Evolutionary conservation across 495 filamentous ascomycete genomes (phyloP).

Genomic region (Penicillium psychrofluorescens): DNA sequence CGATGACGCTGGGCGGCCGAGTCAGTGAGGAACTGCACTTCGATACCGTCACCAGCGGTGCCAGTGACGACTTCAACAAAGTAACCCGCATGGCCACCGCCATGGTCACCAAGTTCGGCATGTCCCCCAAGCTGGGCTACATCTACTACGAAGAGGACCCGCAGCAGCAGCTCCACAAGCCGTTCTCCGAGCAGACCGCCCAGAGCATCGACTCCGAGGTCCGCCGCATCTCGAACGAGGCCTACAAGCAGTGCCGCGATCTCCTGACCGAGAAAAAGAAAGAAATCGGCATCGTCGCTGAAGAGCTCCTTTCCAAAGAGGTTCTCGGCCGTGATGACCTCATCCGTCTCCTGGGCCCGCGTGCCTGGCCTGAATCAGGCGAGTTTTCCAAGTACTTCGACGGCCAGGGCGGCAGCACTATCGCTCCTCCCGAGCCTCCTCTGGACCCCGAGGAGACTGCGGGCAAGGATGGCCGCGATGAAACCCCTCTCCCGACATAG

Average conservation of each 20-base stretch:
- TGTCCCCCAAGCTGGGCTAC: slow-evolving; percentile 88
- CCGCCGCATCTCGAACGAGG: slow-evolving; percentile 78
- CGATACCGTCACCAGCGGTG: slow-evolving; percentile 88
- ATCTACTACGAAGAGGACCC: slow-evolving; percentile 82
- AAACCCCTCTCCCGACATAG: slow-evolving; percentile 36
- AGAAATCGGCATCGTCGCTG: slow-evolving; percentile 81
- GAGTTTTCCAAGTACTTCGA: slow-evolving; percentile 95
- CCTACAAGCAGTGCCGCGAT: slow-evolving; percentile 82
- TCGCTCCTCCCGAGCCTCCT: slow-evolving; percentile 53
- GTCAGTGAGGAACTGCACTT: slow-evolving; percentile 95
- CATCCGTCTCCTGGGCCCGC: slow-evolving; percentile 74
- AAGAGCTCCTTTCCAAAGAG: slow-evolving; percentile 89
- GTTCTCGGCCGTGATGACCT: slow-evolving; percentile 85
- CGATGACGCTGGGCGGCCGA: slow-evolving; percentile 94
- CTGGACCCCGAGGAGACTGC: slow-evolving; percentile 16
- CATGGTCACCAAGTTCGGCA: slow-evolving; percentile 98
- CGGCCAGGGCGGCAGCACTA: slow-evolving; percentile 33
- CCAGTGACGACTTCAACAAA: slow-evolving; percentile 97
- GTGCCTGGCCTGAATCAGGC: slow-evolving; percentile 73
- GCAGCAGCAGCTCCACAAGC: slow-evolving; percentile 76
- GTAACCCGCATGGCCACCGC: slow-evolving; percentile 89
- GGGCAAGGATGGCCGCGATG: slow-evolving; percentile 38
- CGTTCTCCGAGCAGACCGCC: slow-evolving; percentile 90
- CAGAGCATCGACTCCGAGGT: slow-evolving; percentile 88
- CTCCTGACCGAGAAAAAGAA: slow-evolving; percentile 79